These are phyloP conservation scores for Alternaria incomplexa DNA, from an alignment of 2,329 filamentous ascomycete species.

Conservation along the genomic window DNA sequence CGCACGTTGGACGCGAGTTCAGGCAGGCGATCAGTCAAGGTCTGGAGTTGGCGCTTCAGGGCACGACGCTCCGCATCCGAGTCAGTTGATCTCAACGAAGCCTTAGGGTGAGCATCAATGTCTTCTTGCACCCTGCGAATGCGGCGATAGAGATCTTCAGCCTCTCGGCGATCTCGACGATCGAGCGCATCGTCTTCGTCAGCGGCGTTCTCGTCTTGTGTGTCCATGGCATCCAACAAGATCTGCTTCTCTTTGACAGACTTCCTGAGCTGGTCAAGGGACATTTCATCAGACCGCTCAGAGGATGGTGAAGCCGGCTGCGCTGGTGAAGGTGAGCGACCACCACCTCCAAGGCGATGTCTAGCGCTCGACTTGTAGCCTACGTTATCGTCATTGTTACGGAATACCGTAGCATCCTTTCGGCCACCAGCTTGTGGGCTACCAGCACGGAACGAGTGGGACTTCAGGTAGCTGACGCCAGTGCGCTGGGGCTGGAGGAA, in stretches of 20 bases:
- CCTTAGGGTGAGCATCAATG: conserved; percentile 88
- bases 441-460: conserved; percentile 81
- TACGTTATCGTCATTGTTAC: conserved; percentile 92
- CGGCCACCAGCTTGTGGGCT: conserved; percentile 66
- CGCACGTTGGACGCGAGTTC: conserved; percentile 91
- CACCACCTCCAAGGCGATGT: conserved; percentile 73
- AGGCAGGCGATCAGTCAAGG: conserved; percentile 85
- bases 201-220: conserved; percentile 85
- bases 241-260: conserved; percentile 94
- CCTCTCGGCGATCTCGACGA: conserved; percentile 85
- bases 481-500: conserved; percentile 93
- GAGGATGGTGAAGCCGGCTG: conserved; percentile 57
- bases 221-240: conserved; percentile 93
- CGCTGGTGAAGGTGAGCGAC: conserved; percentile 80
- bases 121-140: conserved; percentile 93
- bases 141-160: conserved; percentile 90
- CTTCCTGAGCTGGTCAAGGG: conserved; percentile 87
- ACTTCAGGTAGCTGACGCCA: conserved; percentile 97
- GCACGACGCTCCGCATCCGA: conserved; percentile 86
- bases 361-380: conserved; percentile 92
- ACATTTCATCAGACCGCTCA: conserved; percentile 76
- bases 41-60: conserved; percentile 87
- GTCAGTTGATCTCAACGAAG: conserved; percentile 66
- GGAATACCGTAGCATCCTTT: conserved; percentile 95
- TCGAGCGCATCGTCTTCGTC: conserved; percentile 95